These are phyloP conservation scores for Trypanosoma brucei DNA, from an alignment of 208 protist genomes.

Conservation along the genomic window DNA sequence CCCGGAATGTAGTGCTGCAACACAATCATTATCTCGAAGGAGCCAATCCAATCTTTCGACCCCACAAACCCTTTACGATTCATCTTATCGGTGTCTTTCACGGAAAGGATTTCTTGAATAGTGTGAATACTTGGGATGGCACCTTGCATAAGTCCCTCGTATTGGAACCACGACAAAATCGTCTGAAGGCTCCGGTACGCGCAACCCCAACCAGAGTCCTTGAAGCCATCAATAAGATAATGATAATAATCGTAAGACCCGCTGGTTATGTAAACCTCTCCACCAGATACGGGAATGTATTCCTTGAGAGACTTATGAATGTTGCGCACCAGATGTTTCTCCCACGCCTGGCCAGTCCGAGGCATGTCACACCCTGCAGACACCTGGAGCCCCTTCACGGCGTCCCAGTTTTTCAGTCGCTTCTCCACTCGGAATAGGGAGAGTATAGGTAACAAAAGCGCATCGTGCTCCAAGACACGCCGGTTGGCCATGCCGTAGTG, in stretches of 20 bases:
- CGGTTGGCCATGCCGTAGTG: conserved; percentile 27
- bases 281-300: conserved; percentile 26
- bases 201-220: conserved; percentile 95
- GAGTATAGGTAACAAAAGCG: conserved; percentile 41
- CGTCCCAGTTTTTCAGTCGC: conserved; percentile 29
- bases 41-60: conserved; percentile 93
- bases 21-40: conserved; percentile 89
- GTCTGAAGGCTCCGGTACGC: conserved; percentile 92
- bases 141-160: conserved; percentile 37
- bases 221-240: conserved; percentile 91
- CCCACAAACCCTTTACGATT: conserved; percentile 78
- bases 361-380: background rate
- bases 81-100: conserved; percentile 82
- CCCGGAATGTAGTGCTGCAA: conserved; percentile 74
- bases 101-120: conserved; percentile 85
- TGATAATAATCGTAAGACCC: conserved; percentile 94
- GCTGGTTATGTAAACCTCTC: conserved; percentile 42
- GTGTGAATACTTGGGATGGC: conserved; percentile 56
- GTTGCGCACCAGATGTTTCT: conserved; percentile 48
- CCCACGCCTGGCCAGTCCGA: conserved; percentile 42
- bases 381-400: conserved; percentile 6
- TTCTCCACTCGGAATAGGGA: conserved; percentile 32
- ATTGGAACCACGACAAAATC: conserved; percentile 79
- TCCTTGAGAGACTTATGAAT: conserved; percentile 38
- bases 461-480: conserved; percentile 46